phyloP scores from a whole-genome alignment of 306 rosid genomes.

The Luffa acutangula region DNA sequence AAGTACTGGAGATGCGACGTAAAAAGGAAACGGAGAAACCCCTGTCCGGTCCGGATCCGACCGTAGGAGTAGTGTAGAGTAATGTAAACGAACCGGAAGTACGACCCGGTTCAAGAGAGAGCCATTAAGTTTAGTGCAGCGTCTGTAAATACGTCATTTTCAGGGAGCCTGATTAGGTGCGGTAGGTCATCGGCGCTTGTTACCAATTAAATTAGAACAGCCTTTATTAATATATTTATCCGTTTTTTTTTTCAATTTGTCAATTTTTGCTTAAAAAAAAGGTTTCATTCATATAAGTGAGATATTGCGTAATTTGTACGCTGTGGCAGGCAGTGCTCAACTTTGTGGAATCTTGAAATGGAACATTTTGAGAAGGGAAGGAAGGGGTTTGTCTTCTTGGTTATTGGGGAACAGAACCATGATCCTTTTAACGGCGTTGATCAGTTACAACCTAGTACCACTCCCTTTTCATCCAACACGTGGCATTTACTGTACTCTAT shows the following conservation, averaged over 20 bases:
- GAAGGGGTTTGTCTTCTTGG: neutral
- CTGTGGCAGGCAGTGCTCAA: neutral
- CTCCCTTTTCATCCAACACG: neutral
- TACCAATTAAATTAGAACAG: neutral
- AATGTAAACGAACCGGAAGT: neutral
- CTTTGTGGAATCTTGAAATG: neutral
- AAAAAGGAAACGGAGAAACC: constrained; percentile 37
- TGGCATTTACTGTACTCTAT: neutral
- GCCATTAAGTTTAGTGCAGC: neutral
- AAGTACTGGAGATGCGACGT: constrained; percentile 92
- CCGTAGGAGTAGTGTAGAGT: neutral
- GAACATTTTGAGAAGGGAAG: neutral
- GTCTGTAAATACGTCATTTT: neutral
- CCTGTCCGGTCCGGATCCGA: neutral
- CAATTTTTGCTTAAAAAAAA: neutral
- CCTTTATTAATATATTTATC: neutral
- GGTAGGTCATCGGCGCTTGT: constrained; percentile 6
- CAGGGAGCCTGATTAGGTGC: constrained; percentile 1
- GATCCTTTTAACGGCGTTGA: neutral
- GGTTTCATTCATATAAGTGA: neutral
- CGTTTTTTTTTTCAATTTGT: neutral
- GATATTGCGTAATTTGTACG: neutral
- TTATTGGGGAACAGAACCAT: neutral
- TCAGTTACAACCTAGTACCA: neutral
- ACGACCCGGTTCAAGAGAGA: neutral